phyloP scores from a whole-genome alignment of 148 eudicot species.

The Rhododendron ovatum region DNA sequence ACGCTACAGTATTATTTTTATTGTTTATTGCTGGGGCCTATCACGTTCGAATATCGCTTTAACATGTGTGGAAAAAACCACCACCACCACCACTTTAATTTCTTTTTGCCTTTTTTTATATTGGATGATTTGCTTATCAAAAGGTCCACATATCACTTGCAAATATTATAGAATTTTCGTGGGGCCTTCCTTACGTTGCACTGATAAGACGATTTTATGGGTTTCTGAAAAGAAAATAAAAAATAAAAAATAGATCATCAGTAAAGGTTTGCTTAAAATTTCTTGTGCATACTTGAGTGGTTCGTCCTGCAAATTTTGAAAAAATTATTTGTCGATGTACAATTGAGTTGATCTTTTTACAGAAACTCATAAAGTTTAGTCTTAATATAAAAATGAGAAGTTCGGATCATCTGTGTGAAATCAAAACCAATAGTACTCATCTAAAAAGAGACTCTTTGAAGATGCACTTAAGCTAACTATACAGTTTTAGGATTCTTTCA shows the following conservation, averaged over 20 bases:
- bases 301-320: background rate
- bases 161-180: background rate
- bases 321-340: background rate
- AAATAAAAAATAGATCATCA: no score
- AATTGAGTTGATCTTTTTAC: background rate
- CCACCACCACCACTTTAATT: background rate
- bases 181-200: background rate
- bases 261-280: background rate
- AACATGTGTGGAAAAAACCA: background rate
- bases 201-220: background rate
- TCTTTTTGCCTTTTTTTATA: background rate
- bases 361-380: no score
- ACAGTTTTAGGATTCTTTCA: no score
- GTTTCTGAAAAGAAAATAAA: no score
- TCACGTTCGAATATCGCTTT: background rate
- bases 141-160: background rate
- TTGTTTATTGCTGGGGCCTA: background rate
- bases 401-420: no score
- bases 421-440: no score
- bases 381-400: no score
- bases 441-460: no score
- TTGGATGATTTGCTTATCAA: background rate
- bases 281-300: no score
- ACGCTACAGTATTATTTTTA: background rate
- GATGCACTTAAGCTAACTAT: no score